Evolutionary conservation across 257 asterid species (phyloP), one percentile per base, ranked within the genome.

Genomic region (Linaria vulgaris): DNA sequence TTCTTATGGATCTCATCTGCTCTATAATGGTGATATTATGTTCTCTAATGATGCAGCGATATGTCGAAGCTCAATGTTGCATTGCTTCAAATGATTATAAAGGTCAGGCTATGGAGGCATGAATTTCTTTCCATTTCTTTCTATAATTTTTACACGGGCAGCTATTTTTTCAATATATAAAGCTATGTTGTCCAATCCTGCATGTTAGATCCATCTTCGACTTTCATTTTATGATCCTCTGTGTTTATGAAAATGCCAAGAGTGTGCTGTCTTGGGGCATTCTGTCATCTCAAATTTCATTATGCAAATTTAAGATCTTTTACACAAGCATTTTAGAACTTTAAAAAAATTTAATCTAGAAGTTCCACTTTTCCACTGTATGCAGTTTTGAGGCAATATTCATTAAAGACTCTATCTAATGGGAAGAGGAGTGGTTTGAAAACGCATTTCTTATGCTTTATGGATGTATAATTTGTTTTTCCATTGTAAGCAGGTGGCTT

Each of bases 1-100:
- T 30, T 24, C 49, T 23, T 55, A 7, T 19, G 38, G 38, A 34
- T 59, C 31, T 63, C 23, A 49, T 61, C 19, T 48, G 59, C 61
- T 16, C 48, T 56, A 9, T 56, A 63, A 74, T 64, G 61, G 49
- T 49, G 43, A 53, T 58, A 13, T 59, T 45, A 39, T 72, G 70
- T 68, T 48, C 51, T 70, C 64, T 52, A 21, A 12, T 76, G 51
- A 49, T 78, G 78, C 90, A 92, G 97, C 89, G 91, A 37, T 94
- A 90, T 76, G 88, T 79, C 46, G 99, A 94, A 84, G 99, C 99
- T 61, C 99, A 84, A 66, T 92, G 99, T 66, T 92, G 81, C 69
- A 81, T 90, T 79, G 86, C 94, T 56, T 82, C 97, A 63, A 94
- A 94, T 81, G 96, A 94, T 76, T 90, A 90, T 77, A 90, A 82